Conservation (phyloP, 176 grass and related monocot genomes). For the Aechmea fasciata region DNA sequence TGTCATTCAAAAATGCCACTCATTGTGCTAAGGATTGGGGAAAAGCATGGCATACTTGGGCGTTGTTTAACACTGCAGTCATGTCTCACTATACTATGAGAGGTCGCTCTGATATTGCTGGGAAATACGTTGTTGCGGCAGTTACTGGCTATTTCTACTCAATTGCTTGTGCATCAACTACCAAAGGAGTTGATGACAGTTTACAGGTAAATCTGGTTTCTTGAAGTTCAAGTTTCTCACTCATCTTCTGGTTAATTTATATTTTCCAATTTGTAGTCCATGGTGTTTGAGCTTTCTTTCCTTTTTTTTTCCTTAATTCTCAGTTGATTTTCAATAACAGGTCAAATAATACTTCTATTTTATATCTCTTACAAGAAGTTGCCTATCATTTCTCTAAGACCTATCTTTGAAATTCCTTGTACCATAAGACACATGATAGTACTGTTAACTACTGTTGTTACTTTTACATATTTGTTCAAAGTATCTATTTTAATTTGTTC, state of each 20-base stretch:
- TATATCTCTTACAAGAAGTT: neutral
- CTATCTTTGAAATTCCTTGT: neutral
- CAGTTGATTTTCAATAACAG: neutral
- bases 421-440: neutral
- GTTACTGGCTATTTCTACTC: constrained; percentile 97
- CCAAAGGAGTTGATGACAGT: constrained; percentile 91
- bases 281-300: neutral
- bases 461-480: too few relatives aligned
- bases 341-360: neutral
- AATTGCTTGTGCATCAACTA: constrained; percentile 85
- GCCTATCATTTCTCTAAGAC: neutral
- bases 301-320: neutral
- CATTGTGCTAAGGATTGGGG: constrained; percentile 80
- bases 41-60: constrained; percentile 93
- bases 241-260: neutral
- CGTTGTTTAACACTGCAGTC: constrained; percentile 97
- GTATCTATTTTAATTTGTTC: too few relatives aligned
- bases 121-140: constrained; percentile 89
- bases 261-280: neutral
- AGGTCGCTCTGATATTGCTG: constrained; percentile 54
- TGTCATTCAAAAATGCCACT: constrained; percentile 85
- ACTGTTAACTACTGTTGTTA: too few relatives aligned
- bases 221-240: constrained; percentile 2
- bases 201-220: constrained; percentile 57
- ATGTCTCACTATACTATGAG: constrained; percentile 85